Percentiles rank a stretch among this genome's conserved stretches.
These are phyloP conservation scores for Cladosporium halotolerans DNA, from an alignment of 2,329 filamentous ascomycete genomes.

Conservation along the genomic window DNA sequence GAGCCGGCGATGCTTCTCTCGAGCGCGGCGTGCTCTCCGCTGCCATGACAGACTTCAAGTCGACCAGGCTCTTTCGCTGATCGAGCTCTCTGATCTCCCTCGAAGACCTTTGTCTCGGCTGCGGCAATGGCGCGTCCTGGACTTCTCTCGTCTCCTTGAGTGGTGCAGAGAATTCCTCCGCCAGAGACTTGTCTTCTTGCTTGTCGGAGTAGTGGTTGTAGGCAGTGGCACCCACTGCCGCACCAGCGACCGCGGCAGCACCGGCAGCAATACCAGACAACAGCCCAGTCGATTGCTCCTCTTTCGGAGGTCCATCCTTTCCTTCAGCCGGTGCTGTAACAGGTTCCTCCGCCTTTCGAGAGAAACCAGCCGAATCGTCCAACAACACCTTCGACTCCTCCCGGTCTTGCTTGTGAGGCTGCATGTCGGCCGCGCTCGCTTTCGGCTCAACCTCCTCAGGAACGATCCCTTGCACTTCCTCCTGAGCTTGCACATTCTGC, in stretches of 20 bases:
- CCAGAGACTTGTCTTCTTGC: background rate
- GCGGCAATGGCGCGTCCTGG: background rate
- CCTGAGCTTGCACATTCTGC: background rate
- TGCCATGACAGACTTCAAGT: conserved; percentile 17
- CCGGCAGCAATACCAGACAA: background rate
- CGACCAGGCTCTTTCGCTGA: conserved; percentile 17
- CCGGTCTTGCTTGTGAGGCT: background rate
- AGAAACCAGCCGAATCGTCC: background rate
- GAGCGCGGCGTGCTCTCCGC: background rate
- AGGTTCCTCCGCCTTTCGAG: background rate
- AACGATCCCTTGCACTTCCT: background rate
- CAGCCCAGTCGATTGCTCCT: background rate
- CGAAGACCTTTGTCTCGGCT: background rate
- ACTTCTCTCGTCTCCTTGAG: background rate
- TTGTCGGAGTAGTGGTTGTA: background rate
- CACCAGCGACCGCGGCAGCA: conserved; percentile 2
- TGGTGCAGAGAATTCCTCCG: background rate
- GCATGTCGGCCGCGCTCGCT: background rate
- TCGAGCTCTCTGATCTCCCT: conserved; percentile 14
- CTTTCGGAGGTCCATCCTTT: background rate
- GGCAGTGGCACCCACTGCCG: background rate
- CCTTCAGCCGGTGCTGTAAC: background rate
- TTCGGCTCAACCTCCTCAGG: background rate
- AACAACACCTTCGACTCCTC: conserved; percentile 4
- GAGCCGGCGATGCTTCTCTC: background rate